Evolutionary conservation across 2,329 filamentous ascomycete genomes (phyloP).

Genomic region (Aurifilum marmelostoma): DNA sequence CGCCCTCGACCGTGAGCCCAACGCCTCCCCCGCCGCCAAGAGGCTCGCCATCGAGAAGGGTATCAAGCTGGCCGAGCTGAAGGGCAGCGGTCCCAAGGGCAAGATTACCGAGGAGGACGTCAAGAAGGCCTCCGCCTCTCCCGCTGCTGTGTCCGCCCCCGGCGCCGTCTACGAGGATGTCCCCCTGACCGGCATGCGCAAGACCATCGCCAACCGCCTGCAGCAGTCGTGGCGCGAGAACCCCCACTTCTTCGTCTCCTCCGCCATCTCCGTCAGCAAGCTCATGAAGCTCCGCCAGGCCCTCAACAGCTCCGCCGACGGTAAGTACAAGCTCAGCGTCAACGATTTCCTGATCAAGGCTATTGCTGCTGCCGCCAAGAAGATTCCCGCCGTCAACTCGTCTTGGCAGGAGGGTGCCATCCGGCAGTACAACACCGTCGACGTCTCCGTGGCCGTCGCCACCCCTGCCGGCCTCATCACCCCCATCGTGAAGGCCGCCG

Average conservation of each 20-base stretch:
- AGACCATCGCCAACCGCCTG: slow-evolving; percentile 92
- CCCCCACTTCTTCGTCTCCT: slow-evolving; percentile 97
- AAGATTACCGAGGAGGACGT: slow-evolving; percentile 91
- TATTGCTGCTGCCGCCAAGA: slow-evolving; percentile 82
- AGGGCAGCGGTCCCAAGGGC: slow-evolving; percentile 84
- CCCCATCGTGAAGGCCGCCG: slow-evolving; percentile 90
- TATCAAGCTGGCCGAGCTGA: slow-evolving; percentile 74
- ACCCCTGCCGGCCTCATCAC: slow-evolving; percentile 95
- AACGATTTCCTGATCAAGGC: slow-evolving; percentile 99
- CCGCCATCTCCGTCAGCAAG: slow-evolving; percentile 89
- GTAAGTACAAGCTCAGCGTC: slow-evolving; percentile 99
- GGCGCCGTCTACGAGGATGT: slow-evolving; percentile 79
- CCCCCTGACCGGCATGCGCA: slow-evolving; percentile 91
- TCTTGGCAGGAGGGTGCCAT: slow-evolving; percentile 91
- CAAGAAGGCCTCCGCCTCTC: slow-evolving; percentile 73
- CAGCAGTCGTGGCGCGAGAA: slow-evolving; percentile 89
- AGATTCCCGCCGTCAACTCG: slow-evolving; percentile 94
- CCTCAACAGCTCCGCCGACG: slow-evolving; percentile 84
- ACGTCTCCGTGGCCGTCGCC: slow-evolving; percentile 93
- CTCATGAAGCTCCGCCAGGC: slow-evolving; percentile 94
- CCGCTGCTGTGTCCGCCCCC: slow-evolving; percentile 52
- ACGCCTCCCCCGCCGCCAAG: slow-evolving; percentile 73
- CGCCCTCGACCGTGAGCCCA: slow-evolving; percentile 79
- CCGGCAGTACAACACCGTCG: slow-evolving; percentile 89
- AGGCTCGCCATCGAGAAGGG: slow-evolving; percentile 84